A percentile compares a stretch with the other conserved stretches of the same genome.
Conservation (phyloP, 179 eudicot species). For the Carnegiea gigantea region DNA sequence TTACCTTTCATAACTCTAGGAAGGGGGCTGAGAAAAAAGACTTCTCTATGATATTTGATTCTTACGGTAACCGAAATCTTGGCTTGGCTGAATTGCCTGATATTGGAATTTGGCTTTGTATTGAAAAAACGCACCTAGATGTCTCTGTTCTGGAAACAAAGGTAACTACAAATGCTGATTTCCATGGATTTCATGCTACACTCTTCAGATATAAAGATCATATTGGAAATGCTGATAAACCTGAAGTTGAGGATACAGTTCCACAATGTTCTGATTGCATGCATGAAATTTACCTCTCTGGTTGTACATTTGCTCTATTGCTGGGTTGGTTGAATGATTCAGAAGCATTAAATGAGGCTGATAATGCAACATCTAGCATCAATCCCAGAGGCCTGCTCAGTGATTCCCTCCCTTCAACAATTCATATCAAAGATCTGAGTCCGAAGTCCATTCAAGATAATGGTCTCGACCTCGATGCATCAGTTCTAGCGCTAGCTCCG, state of each 20-base stretch:
- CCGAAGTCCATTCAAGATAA: constrained; percentile 17
- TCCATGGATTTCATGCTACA: constrained; percentile 42
- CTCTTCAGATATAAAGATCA: constrained; percentile 47
- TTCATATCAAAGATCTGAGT: constrained; percentile 22
- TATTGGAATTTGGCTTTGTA: constrained; percentile 56
- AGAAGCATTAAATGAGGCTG: constrained; percentile 30
- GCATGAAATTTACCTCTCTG: constrained; percentile 63
- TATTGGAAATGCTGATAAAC: constrained; percentile 33
- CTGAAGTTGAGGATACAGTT: constrained; percentile 35
- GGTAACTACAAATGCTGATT: constrained; percentile 40
- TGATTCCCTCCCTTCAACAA: constrained; percentile 23
- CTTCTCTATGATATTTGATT: constrained; percentile 27
- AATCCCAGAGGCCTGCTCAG: constrained; percentile 15
- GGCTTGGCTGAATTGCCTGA: constrained; percentile 41
- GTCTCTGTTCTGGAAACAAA: constrained; percentile 41
- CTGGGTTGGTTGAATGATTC: constrained; percentile 41
- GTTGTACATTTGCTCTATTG: constrained; percentile 43
- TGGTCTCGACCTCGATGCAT: constrained; percentile 24
- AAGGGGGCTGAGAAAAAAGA: constrained; percentile 35
- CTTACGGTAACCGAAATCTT: constrained; percentile 33
- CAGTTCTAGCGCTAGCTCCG: constrained; percentile 32
- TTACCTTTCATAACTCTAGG: constrained; percentile 58
- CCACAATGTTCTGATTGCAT: constrained; percentile 45
- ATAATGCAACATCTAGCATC: constrained; percentile 35
- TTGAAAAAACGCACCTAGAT: constrained; percentile 35